A percentile compares a stretch with the other conserved stretches of the same genome.
These are phyloP conservation scores for Cordyceps cateniannulata DNA, from an alignment of 2,329 filamentous ascomycete species.

Conservation along the genomic window DNA sequence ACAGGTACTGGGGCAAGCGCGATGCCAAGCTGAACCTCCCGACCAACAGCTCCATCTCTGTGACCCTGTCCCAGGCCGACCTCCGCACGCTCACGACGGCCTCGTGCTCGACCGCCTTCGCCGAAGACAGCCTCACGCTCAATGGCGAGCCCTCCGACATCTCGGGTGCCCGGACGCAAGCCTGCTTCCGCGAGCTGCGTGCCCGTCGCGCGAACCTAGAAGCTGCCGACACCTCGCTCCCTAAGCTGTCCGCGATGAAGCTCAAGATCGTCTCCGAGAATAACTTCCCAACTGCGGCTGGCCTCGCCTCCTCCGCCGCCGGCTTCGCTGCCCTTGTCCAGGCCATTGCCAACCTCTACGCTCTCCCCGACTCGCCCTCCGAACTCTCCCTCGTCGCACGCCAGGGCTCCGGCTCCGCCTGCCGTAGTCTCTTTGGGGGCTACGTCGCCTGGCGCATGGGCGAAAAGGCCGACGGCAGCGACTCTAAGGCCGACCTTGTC, in stretches of 20 bases:
- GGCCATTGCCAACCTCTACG: slow-evolving; percentile 87
- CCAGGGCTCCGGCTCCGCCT: slow-evolving; percentile 92
- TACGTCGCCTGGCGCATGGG: slow-evolving; percentile 95
- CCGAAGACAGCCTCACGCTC: slow-evolving; percentile 67
- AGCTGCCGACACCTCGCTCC: slow-evolving; percentile 62
- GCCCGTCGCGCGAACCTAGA: slow-evolving; percentile 72
- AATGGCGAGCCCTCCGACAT: slow-evolving; percentile 82
- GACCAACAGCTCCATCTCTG: slow-evolving; percentile 94
- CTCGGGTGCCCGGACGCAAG: slow-evolving; percentile 82
- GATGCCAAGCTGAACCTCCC: slow-evolving; percentile 91
- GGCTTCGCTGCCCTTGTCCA: slow-evolving; percentile 68
- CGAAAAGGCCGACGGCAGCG: slow-evolving; percentile 65
- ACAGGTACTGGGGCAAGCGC: slow-evolving; percentile 88
- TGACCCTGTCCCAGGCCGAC: slow-evolving; percentile 90
- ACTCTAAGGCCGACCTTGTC: slow-evolving; percentile 83
- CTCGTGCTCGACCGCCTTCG: slow-evolving; percentile 72
- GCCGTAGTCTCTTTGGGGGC: slow-evolving; percentile 85
- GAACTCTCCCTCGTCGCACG: slow-evolving; percentile 85
- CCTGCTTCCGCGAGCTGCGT: slow-evolving; percentile 84
- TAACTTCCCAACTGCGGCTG: slow-evolving; percentile 97
- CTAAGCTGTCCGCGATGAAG: slow-evolving; percentile 69
- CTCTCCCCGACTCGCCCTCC: slow-evolving; percentile 70
- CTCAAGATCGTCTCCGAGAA: slow-evolving; percentile 91
- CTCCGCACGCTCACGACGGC: slow-evolving; percentile 95
- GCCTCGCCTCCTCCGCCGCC: slow-evolving; percentile 67